Evolutionary conservation across 805 yeast species (phyloP), one percentile per base, ranked within the genome.

Genomic region (Blastobotrys muscicola): DNA sequence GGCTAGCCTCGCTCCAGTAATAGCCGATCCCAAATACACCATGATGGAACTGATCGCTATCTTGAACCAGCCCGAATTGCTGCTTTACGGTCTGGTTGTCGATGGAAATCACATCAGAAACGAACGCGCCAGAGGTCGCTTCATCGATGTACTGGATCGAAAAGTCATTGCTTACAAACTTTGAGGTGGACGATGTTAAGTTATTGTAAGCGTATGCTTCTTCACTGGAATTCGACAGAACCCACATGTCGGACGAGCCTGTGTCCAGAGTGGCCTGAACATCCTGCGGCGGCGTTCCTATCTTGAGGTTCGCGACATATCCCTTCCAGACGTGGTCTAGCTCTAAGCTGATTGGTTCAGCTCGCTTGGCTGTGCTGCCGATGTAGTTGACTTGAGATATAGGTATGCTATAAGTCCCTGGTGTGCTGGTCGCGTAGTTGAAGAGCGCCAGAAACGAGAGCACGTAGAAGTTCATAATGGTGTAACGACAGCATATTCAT

Each of bases 141-240:
- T 97, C 97, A n/a, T 92, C 77, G 50, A 97, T 97, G 61, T 90
- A 90, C 60, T 74, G 79, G 64, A 92, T 86, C 46, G 81, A 74
- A 64, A 90, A 87, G 44, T 77, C 79, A 39, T 89, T 68, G 44
- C 95, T 96, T 61, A 87, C 85, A 52, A 78, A 75, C 67, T 79
- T 77, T 69, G 85, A 90, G 43, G 92, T 72, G 13, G 89, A 70
- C 11, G 95, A 50, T 10, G 45, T 31, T 23, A 34, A 29, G 8
- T 45, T 39, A 36, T 43, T 39, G 36, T 23, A 50, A 15, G 44
- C 10, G 40, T 36, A 37, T 36, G 29, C 13, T 43, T 43, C 9
- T 42, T 23, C 32, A 23, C n/a, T 10, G 47, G 49, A 11, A 49
- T 48, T 29, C 41, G 45, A 20, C 26, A 20, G 26, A 20, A 50